These are phyloP conservation scores for Stemphylium lycopersici DNA, from an alignment of 2,329 filamentous ascomycete genomes.

Conservation along the genomic window DNA sequence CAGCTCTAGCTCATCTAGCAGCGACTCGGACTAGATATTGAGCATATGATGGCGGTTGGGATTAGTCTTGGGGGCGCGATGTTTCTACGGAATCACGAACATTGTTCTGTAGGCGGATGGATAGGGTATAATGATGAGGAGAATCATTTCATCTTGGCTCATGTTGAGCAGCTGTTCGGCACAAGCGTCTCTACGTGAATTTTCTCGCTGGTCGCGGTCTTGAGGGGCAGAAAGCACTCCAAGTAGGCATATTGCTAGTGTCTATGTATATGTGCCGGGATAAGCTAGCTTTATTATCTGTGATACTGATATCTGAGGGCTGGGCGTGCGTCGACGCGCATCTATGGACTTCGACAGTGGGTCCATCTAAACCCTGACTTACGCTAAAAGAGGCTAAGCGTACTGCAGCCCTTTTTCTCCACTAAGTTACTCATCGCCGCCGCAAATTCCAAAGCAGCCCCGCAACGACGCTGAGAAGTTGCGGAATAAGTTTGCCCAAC, in stretches of 20 bases:
- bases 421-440: conserved; percentile 36
- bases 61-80: too few species aligned
- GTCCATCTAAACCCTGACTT: conserved; percentile 7
- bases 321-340: background rate
- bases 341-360: background rate
- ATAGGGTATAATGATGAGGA: too few species aligned
- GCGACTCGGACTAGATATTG: conserved; percentile 43
- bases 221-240: too few species aligned
- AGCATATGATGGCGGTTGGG: background rate
- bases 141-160: too few species aligned
- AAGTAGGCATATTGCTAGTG: too few species aligned
- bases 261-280: too few species aligned
- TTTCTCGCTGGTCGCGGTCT: too few species aligned
- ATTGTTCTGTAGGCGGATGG: too few species aligned
- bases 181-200: too few species aligned
- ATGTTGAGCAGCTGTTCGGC: too few species aligned
- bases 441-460: conserved; percentile 28
- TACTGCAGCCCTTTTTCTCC: conserved; percentile 39
- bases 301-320: background rate
- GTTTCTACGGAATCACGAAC: background rate
- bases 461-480: conserved; percentile 21
- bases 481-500: conserved; percentile 11
- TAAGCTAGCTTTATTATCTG: too few species aligned
- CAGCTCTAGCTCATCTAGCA: conserved; percentile 39
- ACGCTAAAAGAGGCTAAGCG: conserved; percentile 30